Conservation (phyloP, 2,329 filamentous ascomycete genomes). For the Arthrinium puccinioides region DNA sequence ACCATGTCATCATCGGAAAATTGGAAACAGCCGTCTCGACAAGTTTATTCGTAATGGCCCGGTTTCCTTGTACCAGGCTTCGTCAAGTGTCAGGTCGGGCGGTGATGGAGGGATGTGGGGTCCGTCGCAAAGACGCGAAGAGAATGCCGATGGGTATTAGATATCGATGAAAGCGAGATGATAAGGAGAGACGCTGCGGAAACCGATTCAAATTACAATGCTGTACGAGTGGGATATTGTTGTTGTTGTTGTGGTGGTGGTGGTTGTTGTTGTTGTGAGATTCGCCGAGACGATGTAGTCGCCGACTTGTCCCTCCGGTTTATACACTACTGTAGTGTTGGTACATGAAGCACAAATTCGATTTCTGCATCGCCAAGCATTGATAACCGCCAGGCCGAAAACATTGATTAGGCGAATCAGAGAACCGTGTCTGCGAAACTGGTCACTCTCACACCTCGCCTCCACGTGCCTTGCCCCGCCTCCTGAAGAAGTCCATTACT, state of each 20-base stretch:
- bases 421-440: not conserved
- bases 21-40: not conserved
- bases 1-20: not conserved
- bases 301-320: too few species aligned
- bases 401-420: not conserved
- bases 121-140: not conserved
- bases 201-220: slow-evolving; percentile 2
- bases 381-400: not conserved
- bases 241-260: too few species aligned
- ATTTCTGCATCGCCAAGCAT: slow-evolving; percentile 1
- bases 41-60: not conserved
- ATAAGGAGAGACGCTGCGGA: not conserved
- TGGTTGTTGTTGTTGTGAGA: too few species aligned
- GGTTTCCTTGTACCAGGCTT: slow-evolving; percentile 1
- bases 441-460: slow-evolving; percentile 41
- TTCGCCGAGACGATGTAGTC: too few species aligned
- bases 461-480: slow-evolving; percentile 69
- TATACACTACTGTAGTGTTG: slow-evolving; percentile 1
- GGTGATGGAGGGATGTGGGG: not conserved
- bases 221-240: slow-evolving; percentile 1
- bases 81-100: not conserved
- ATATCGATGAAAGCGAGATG: not conserved
- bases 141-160: slow-evolving; percentile 5
- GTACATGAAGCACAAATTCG: slow-evolving; percentile 1
- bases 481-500: slow-evolving; percentile 97